phyloP scores from a whole-genome alignment of 129 eudicot species.

The Saposhnikovia divaricata region DNA sequence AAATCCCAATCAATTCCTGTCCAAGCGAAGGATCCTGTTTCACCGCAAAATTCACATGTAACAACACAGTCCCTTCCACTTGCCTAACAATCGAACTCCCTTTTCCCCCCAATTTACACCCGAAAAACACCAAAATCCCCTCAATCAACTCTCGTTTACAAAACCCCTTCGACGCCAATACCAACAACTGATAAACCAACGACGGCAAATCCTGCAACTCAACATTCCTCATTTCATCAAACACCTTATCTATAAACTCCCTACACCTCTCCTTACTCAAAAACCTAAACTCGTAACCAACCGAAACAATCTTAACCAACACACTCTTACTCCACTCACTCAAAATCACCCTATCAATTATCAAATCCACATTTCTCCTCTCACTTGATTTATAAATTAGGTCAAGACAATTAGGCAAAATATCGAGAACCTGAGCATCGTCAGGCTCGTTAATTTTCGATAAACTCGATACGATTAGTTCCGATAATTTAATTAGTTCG shows the following conservation, averaged over 20 bases:
- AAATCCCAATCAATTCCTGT: conserved; percentile 64
- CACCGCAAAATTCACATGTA: conserved; percentile 80
- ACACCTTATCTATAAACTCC: conserved; percentile 55
- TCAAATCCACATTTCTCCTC: conserved; percentile 27
- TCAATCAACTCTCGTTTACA: conserved; percentile 52
- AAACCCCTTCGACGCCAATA: conserved; percentile 66
- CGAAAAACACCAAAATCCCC: conserved; percentile 60
- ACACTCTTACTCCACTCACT: conserved; percentile 50
- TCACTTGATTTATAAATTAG: conserved; percentile 34
- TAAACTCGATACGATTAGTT: conserved; percentile 25
- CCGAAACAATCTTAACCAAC: conserved; percentile 56
- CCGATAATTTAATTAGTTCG: conserved; percentile 25
- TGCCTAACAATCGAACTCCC: conserved; percentile 41
- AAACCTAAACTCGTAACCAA: conserved; percentile 44
- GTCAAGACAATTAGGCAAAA: conserved; percentile 51
- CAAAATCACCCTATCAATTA: conserved; percentile 28
- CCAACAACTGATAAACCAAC: conserved; percentile 65
- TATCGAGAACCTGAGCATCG: conserved; percentile 49
- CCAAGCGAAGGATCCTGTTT: conserved; percentile 82
- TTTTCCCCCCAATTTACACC: conserved; percentile 26
- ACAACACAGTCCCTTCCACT: conserved; percentile 79
- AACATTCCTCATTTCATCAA: conserved; percentile 42
- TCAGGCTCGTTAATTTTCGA: conserved; percentile 35
- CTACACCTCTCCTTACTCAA: conserved; percentile 42
- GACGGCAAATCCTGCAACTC: conserved; percentile 79